Conservation (phyloP, 2,329 filamentous ascomycete species). For the Alternaria sp. region DNA sequence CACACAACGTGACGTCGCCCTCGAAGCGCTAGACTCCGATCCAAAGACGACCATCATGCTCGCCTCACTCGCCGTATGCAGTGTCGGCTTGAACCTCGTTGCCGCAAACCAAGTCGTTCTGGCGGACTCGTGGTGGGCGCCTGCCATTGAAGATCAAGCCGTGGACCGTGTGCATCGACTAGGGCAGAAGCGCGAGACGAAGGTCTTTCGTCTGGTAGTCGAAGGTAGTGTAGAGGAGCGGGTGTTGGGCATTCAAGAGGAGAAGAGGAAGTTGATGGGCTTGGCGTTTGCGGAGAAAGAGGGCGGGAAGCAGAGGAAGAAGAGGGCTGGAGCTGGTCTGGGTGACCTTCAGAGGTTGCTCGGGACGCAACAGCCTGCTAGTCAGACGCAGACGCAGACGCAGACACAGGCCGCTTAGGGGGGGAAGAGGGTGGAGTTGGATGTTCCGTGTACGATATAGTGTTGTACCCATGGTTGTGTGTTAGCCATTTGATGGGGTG, state of each 20-base stretch:
- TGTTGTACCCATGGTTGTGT: neutral
- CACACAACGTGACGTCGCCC: constrained; percentile 71
- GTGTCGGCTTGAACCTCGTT: constrained; percentile 84
- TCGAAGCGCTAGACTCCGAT: constrained; percentile 71
- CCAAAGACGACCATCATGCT: constrained; percentile 75
- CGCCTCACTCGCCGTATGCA: constrained; percentile 80
- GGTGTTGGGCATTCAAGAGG: constrained; percentile 77
- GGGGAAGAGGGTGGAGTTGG: neutral
- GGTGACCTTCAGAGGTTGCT: constrained; percentile 53
- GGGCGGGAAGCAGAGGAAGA: constrained; percentile 59
- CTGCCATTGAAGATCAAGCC: constrained; percentile 90
- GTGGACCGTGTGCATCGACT: constrained; percentile 86
- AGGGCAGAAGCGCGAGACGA: constrained; percentile 79
- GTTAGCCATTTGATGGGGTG: no score
- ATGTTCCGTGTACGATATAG: neutral
- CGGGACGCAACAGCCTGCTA: constrained; percentile 20
- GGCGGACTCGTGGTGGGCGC: constrained; percentile 87
- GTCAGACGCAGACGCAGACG: neutral
- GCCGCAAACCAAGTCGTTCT: constrained; percentile 86
- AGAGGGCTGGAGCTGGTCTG: constrained; percentile 51
- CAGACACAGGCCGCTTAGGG: neutral
- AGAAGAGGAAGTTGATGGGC: constrained; percentile 78
- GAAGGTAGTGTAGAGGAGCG: constrained; percentile 81
- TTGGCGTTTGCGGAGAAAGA: constrained; percentile 79
- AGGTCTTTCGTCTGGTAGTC: constrained; percentile 81